phyloP scores from a whole-genome alignment of 495 filamentous ascomycete genomes.

The Friedmanniomyces simplex region DNA sequence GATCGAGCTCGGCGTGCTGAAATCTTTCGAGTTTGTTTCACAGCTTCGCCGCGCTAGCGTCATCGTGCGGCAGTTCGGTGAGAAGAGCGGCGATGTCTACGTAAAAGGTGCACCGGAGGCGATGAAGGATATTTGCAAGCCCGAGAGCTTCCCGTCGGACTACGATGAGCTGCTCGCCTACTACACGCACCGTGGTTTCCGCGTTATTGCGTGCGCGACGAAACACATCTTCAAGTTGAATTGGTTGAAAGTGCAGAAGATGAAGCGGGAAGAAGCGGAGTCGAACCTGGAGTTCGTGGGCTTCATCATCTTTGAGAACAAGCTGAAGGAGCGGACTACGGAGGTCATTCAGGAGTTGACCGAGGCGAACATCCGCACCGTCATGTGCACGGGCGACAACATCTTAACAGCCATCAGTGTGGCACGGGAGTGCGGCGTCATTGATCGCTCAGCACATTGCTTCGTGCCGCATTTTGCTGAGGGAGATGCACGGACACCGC shows the following conservation, averaged over 20 bases:
- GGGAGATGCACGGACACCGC: conserved; percentile 54
- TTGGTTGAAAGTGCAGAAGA: conserved; percentile 90
- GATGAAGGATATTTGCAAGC: conserved; percentile 81
- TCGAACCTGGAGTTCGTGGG: conserved; percentile 74
- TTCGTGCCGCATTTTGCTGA: conserved; percentile 84
- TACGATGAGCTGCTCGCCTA: conserved; percentile 79
- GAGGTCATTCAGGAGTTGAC: conserved; percentile 72
- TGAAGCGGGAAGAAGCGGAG: conserved; percentile 78
- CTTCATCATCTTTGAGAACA: conserved; percentile 99
- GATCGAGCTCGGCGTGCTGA: conserved; percentile 77
- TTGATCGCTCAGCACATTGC: conserved; percentile 70
- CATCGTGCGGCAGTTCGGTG: conserved; percentile 75
- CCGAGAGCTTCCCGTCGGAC: conserved; percentile 72
- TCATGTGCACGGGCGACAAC: conserved; percentile 99
- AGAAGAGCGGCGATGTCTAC: conserved; percentile 68
- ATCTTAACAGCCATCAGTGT: conserved; percentile 96
- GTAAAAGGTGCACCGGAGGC: conserved; percentile 97
- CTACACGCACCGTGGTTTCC: conserved; percentile 91
- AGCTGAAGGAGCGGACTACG: conserved; percentile 76
- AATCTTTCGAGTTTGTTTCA: conserved; percentile 91
- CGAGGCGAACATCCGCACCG: conserved; percentile 71
- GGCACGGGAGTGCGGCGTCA: conserved; percentile 79
- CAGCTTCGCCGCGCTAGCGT: conserved; percentile 91
- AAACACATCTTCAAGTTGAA: conserved; percentile 76
- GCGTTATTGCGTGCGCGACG: conserved; percentile 94